Evolutionary conservation across 2,329 filamentous ascomycete species (phyloP), one percentile per base, ranked within the genome.

Genomic region (Pyrenophora seminiperda): DNA sequence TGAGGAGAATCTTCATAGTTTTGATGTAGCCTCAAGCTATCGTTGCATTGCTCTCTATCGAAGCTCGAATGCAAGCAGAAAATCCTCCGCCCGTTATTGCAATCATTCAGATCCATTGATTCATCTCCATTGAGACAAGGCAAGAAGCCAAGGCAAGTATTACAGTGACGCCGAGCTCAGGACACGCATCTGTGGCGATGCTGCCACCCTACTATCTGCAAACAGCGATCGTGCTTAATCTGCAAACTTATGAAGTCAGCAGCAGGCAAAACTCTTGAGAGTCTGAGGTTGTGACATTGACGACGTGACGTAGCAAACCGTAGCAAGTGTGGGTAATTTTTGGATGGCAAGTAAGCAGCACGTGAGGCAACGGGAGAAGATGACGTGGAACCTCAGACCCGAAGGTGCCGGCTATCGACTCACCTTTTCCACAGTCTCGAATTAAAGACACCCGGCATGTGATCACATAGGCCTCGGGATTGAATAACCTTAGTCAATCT

Each of bases 1-100:
- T 13, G 37, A 40, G 37, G 6, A 40, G 37, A 22, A 13, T 29
- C 22, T 40, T 29, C 5, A 29, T 40, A 40, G 20, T n/a, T 29
- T 40, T 29, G 22, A 29, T 40, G 22, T 40, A 40, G 37, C 37
- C 37, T 40, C 22, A 40, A 40, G 37, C 37, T 15, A 40, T 40
- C 37, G 22, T 40, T 40, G 37, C 37, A 40, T 29, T 32, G 7
- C 30, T 32, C 13, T 14, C 30, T 32, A 14, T 32, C 30, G 30
- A 32, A n/a, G 7, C 30, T 32, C 30, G 30, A 32, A 32, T 32
- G 30, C 13, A 32, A 32, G 7, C 30, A 32, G 30, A 2, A 6
- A 32, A 32, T 32, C 13, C 13, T 32, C 30, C 30, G 13, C 7
- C 30, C 30, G 30, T 32, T 13, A 14, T 32, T 40, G 37, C 37